These are phyloP conservation scores for Astrephomene gubernaculifera DNA, from an alignment of 139 green algal species.

Conservation along the genomic window DNA sequence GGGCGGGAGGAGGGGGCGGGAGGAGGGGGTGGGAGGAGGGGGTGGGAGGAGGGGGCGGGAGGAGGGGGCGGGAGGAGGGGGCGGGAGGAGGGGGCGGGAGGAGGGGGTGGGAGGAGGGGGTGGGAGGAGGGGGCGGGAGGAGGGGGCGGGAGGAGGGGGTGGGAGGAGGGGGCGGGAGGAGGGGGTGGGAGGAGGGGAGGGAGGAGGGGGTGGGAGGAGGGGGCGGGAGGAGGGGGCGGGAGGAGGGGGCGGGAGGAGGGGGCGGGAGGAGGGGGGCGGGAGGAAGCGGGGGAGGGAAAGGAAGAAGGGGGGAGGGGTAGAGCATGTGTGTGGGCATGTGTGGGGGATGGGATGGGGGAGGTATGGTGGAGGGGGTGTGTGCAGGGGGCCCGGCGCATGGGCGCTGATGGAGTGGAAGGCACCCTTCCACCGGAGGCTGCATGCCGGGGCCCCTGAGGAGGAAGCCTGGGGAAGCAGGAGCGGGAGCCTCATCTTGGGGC, in stretches of 20 bases:
- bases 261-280: background rate
- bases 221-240: background rate
- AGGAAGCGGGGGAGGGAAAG: background rate
- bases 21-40: background rate
- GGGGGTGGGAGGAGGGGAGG: background rate
- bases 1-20: background rate
- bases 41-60: background rate
- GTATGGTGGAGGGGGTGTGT: too few species aligned
- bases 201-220: background rate
- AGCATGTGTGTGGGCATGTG: too few species aligned
- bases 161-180: background rate
- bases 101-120: background rate
- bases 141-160: background rate
- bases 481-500: too few species aligned
- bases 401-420: too few species aligned
- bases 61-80: background rate
- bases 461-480: too few species aligned
- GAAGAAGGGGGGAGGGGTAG: background rate
- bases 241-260: background rate
- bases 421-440: too few species aligned
- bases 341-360: too few species aligned
- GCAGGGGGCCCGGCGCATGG: too few species aligned
- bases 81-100: background rate
- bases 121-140: background rate
- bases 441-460: too few species aligned